phyloP scores from a whole-genome alignment of 345 rosid species.

The Excoecaria cochinchinensis region DNA sequence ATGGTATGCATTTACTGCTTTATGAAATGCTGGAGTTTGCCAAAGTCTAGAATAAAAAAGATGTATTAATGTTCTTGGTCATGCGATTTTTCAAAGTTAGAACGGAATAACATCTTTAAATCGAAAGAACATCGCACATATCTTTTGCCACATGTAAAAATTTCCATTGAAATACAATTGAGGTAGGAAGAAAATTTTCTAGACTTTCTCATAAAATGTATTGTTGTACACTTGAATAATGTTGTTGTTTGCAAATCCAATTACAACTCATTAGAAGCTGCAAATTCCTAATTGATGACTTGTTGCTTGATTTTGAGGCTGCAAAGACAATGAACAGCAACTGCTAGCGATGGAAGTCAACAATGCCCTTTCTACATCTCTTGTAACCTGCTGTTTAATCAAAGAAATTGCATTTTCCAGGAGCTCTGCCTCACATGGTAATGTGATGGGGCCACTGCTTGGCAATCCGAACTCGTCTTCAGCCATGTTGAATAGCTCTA shows the following conservation, averaged over 20 bases:
- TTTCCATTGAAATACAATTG: not conserved
- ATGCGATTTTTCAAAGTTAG: too few species aligned
- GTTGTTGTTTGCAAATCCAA: not conserved
- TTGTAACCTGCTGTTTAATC: constrained; percentile 3
- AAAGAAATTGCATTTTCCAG: constrained; percentile 12
- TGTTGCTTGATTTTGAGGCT: not conserved
- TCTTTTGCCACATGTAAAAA: too few species aligned
- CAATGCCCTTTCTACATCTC: constrained; percentile 1
- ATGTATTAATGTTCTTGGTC: too few species aligned
- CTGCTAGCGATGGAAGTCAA: not conserved
- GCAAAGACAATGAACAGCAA: not conserved
- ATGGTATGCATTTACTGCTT: too few species aligned
- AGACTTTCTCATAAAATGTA: not conserved
- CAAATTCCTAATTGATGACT: not conserved
- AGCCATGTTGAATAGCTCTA: constrained; percentile 5
- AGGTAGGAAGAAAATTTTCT: not conserved
- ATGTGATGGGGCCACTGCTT: constrained; percentile 2
- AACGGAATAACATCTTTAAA: too few species aligned
- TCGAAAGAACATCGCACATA: too few species aligned
- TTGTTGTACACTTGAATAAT: not conserved
- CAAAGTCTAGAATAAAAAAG: too few species aligned
- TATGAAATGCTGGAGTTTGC: too few species aligned
- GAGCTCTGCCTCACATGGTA: constrained; percentile 6
- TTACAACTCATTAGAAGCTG: not conserved
- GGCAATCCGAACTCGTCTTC: constrained; percentile 8